Percentiles rank a stretch among this genome's conserved stretches.
Conservation (phyloP, 805 yeast species). For the Spathaspora boniae region DNA sequence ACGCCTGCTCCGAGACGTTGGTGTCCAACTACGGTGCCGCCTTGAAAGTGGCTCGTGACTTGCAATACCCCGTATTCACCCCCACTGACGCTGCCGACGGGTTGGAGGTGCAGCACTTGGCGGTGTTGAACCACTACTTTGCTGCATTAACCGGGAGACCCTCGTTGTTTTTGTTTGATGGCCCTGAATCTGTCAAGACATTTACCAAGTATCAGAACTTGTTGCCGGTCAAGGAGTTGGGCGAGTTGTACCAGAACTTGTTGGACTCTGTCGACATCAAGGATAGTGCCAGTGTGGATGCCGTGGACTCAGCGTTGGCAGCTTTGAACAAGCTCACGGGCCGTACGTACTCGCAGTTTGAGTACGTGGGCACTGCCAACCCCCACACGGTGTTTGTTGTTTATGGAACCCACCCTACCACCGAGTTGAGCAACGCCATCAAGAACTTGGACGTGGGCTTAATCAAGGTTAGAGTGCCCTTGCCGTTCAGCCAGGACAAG, state of each 20-base stretch:
- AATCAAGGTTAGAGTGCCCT: slow-evolving; percentile 69
- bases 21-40: slow-evolving; percentile 64
- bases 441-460: slow-evolving; percentile 50
- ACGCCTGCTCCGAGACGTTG: slow-evolving; percentile 47
- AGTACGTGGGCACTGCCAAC: slow-evolving; percentile 59
- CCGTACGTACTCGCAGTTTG: slow-evolving; percentile 56
- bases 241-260: slow-evolving; percentile 36
- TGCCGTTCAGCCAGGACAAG: slow-evolving; percentile 67
- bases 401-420: slow-evolving; percentile 70
- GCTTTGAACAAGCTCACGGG: slow-evolving; percentile 54
- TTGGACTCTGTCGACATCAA: slow-evolving; percentile 21
- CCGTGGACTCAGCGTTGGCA: slow-evolving; percentile 44
- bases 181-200: slow-evolving; percentile 58
- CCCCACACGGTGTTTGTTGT: slow-evolving; percentile 77
- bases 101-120: slow-evolving; percentile 60
- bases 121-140: slow-evolving; percentile 61
- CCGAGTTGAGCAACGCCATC: slow-evolving; percentile 37
- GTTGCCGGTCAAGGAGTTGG: slow-evolving; percentile 41
- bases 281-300: slow-evolving; percentile 27
- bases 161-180: slow-evolving; percentile 75
- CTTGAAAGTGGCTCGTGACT: slow-evolving; percentile 55
- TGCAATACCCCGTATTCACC: slow-evolving; percentile 65
- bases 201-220: slow-evolving; percentile 45
- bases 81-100: slow-evolving; percentile 51
- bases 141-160: slow-evolving; percentile 51